These are phyloP conservation scores for Bjerkandera adusta DNA, from an alignment of 1,284 basidiomycete genomes.

Conservation along the genomic window DNA sequence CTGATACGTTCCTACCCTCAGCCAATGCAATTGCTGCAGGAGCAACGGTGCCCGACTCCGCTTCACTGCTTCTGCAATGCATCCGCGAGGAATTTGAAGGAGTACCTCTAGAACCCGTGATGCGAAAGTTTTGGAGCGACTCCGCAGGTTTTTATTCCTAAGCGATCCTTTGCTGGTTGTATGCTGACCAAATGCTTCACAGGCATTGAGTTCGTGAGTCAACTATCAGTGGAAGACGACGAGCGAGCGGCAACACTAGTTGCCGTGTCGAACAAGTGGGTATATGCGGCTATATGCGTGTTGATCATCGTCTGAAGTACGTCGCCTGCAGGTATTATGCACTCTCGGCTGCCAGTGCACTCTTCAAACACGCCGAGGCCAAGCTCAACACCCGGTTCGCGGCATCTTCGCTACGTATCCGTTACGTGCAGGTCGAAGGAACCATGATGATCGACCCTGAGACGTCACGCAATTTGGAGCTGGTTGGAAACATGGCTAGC, in stretches of 20 bases:
- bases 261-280: conserved; percentile 73
- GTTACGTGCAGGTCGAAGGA: conserved; percentile 77
- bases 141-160: conserved; percentile 49
- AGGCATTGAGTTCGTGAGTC: conserved; percentile 79
- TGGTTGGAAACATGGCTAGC: conserved; percentile 71
- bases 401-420: conserved; percentile 72
- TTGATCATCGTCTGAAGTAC: not conserved
- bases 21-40: conserved; percentile 46
- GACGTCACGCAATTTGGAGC: conserved; percentile 82
- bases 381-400: conserved; percentile 70
- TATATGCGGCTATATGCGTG: conserved; percentile 28
- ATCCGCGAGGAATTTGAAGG: conserved; percentile 75
- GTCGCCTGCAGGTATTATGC: conserved; percentile 71
- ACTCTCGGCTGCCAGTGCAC: conserved; percentile 78
- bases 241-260: conserved; percentile 74
- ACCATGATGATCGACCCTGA: conserved; percentile 93
- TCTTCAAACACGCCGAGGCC: conserved; percentile 79
- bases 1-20: conserved; percentile 70
- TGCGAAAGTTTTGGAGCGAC: conserved; percentile 83
- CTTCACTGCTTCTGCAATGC: conserved; percentile 68
- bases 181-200: not conserved
- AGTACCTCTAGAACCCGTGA: conserved; percentile 62
- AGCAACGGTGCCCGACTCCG: conserved; percentile 41
- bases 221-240: conserved; percentile 75
- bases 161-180: not conserved